phyloP scores from a whole-genome alignment of 2,329 filamentous ascomycete genomes.

The Elsinoe perseae region DNA sequence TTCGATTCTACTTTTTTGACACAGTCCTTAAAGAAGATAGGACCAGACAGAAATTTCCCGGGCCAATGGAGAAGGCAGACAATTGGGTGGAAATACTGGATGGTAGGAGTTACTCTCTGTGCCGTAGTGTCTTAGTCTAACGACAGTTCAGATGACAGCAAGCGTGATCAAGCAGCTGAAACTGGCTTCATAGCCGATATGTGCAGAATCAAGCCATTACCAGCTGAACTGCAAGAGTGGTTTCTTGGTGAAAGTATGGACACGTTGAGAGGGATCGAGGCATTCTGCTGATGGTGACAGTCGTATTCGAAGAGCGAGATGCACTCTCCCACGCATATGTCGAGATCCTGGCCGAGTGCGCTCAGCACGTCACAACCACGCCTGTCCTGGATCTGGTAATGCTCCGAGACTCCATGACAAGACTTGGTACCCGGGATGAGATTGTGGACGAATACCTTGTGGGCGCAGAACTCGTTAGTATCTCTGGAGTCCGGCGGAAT shows the following conservation, averaged over 20 bases:
- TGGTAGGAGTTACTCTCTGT: conserved; percentile 21
- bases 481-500: background rate
- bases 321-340: conserved; percentile 32
- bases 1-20: conserved; percentile 52
- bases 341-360: conserved; percentile 20
- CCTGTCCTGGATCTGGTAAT: conserved; percentile 11
- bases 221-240: conserved; percentile 36
- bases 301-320: conserved; percentile 27
- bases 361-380: background rate
- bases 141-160: conserved; percentile 19
- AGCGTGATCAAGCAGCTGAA: conserved; percentile 35
- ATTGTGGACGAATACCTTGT: background rate
- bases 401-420: conserved; percentile 24
- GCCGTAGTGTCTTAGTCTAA: background rate
- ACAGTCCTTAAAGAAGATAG: conserved; percentile 17
- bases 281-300: background rate
- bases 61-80: conserved; percentile 25
- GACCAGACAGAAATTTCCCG: conserved; percentile 25
- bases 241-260: conserved; percentile 31
- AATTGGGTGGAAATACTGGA: conserved; percentile 30
- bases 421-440: conserved; percentile 21
- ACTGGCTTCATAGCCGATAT: conserved; percentile 37
- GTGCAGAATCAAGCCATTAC: conserved; percentile 32
- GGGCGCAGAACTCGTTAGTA: background rate
- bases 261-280: background rate